These are phyloP conservation scores for Fusarium transvaalense DNA, from an alignment of 2,329 filamentous ascomycete species.

Conservation along the genomic window DNA sequence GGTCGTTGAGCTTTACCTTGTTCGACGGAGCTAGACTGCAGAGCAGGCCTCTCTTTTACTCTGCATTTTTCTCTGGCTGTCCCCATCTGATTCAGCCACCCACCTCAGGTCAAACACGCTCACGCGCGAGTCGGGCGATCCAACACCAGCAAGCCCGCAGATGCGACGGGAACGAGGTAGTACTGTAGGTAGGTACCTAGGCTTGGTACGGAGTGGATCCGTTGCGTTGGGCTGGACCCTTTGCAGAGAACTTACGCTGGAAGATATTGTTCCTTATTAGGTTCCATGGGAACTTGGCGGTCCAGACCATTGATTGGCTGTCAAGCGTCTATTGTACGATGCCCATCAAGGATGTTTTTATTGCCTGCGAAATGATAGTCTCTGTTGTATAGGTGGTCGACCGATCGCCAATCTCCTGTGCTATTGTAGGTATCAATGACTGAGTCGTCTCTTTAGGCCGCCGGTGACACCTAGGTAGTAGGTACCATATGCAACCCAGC, in stretches of 20 bases:
- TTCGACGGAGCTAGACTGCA: conserved; percentile 40
- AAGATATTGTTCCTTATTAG: conserved; percentile 5
- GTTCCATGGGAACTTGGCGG: conserved; percentile 5
- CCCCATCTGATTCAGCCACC: conserved; percentile 46
- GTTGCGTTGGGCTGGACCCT: conserved; percentile 36
- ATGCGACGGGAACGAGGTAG: conserved; percentile 24
- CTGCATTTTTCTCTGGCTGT: conserved; percentile 18
- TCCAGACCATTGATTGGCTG: conserved; percentile 28
- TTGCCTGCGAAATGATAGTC: conserved; percentile 8
- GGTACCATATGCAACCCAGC: too few species aligned
- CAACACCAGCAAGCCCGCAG: conserved; percentile 32
- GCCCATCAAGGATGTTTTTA: conserved; percentile 2
- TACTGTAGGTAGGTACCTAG: conserved; percentile 3
- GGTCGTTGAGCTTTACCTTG: conserved; percentile 41
- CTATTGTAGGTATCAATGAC: neutral
- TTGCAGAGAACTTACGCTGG: conserved; percentile 4
- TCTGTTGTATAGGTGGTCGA: neutral
- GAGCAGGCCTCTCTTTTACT: conserved; percentile 3
- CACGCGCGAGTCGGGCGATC: conserved; percentile 39
- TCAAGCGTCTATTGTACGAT: conserved; percentile 7
- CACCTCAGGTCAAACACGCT: conserved; percentile 39
- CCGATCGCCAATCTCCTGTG: conserved; percentile 13
- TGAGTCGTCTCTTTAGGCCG: conserved; percentile 24
- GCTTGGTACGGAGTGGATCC: conserved; percentile 22
- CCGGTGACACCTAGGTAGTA: too few species aligned